These are phyloP conservation scores for Pestalotiopsis sp. DNA, from an alignment of 2,329 filamentous ascomycete species.

Conservation along the genomic window DNA sequence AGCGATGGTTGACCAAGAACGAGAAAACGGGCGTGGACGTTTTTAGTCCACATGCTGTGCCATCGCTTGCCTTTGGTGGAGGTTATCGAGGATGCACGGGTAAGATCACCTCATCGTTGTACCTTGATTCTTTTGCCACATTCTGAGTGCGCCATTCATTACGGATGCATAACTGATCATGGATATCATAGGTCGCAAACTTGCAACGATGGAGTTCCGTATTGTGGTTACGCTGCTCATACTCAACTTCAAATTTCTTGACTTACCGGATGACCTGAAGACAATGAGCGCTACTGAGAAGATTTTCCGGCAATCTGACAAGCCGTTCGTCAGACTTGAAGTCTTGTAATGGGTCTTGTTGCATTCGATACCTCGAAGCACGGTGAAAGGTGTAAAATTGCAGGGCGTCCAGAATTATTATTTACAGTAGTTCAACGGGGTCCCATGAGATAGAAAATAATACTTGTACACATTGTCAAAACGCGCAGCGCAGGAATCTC, in stretches of 20 bases:
- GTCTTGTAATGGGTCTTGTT: neutral
- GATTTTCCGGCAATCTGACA: neutral
- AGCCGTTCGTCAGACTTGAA: neutral
- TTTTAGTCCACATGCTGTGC: neutral
- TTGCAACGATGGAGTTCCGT: constrained; percentile 21
- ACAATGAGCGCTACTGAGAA: constrained; percentile 4
- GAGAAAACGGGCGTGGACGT: neutral
- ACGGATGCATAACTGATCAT: neutral
- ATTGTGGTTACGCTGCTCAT: constrained; percentile 18
- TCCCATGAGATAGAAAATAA: too few species aligned
- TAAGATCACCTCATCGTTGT: too few species aligned
- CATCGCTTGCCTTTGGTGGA: neutral
- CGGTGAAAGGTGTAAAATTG: too few species aligned
- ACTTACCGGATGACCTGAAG: constrained; percentile 16
- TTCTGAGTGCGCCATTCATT: too few species aligned
- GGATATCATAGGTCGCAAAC: constrained; percentile 16
- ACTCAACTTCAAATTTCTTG: constrained; percentile 19
- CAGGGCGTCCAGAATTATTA: too few species aligned
- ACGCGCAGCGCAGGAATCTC: too few species aligned
- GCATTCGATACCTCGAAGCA: too few species aligned
- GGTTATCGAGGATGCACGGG: neutral
- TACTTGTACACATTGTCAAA: too few species aligned
- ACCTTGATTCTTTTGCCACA: too few species aligned
- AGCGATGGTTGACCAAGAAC: neutral
- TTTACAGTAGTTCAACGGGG: too few species aligned